Conservation (phyloP, 345 rosid genomes). For the Hibiscus trionum region DNA sequence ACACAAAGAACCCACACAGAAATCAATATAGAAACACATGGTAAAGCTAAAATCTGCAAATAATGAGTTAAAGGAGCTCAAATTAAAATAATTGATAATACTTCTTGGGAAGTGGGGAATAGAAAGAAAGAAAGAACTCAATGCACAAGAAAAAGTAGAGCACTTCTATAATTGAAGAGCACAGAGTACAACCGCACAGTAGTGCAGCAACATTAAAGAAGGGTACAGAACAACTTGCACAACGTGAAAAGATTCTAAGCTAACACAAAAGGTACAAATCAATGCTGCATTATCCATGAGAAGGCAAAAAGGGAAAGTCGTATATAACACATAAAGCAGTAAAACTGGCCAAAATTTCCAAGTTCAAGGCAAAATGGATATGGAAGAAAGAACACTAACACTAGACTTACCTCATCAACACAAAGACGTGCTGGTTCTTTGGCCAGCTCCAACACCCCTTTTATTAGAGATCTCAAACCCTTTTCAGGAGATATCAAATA, state of each 20-base stretch:
- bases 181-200: neutral
- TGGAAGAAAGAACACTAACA: neutral
- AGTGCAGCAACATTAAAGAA: neutral
- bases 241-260: neutral
- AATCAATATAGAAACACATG: neutral
- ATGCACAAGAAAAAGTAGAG: neutral
- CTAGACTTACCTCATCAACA: conserved; percentile 61
- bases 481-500: conserved; percentile 84
- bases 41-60: neutral
- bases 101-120: neutral
- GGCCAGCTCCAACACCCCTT: conserved; percentile 66
- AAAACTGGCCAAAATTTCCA: neutral
- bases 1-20: neutral
- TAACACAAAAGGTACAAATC: neutral
- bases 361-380: neutral
- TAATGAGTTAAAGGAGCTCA: neutral
- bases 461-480: conserved; percentile 72
- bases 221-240: neutral
- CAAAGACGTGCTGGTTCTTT: conserved; percentile 72
- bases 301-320: neutral
- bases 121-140: neutral
- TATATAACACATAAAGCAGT: neutral
- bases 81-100: neutral
- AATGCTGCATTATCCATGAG: neutral
- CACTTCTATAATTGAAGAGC: conserved; percentile 4